Evolutionary conservation across 441 rosid species (phyloP).

Genomic region (Brassica balearica): DNA sequence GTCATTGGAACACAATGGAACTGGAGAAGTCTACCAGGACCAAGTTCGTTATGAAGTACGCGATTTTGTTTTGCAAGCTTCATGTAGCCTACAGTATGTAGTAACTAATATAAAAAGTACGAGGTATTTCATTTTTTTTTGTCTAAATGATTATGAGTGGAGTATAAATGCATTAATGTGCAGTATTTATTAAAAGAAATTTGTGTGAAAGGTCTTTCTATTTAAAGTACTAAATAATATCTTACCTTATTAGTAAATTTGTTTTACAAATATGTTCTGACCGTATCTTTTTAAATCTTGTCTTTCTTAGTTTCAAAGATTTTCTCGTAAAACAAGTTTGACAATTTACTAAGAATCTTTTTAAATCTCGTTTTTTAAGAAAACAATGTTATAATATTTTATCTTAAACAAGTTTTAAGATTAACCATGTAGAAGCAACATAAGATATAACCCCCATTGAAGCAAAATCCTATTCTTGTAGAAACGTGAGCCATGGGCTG

Average conservation of each 20-base stretch:
- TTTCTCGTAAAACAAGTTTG: too few species aligned
- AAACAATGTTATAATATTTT: too few species aligned
- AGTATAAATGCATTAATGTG: neutral
- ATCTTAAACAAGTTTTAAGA: too few species aligned
- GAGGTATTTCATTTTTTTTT: neutral
- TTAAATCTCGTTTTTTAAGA: too few species aligned
- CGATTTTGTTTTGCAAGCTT: neutral
- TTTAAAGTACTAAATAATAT: neutral
- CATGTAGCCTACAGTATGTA: neutral
- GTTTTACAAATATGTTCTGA: too few species aligned
- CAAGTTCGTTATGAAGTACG: neutral
- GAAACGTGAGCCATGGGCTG: too few species aligned
- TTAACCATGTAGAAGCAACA: too few species aligned
- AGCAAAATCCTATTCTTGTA: too few species aligned
- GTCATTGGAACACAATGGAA: neutral
- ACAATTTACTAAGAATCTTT: too few species aligned
- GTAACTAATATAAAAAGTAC: neutral
- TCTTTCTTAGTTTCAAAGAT: too few species aligned
- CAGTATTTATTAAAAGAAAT: neutral
- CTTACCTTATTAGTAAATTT: neutral
- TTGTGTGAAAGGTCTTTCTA: neutral
- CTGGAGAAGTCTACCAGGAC: neutral
- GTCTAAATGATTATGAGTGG: neutral
- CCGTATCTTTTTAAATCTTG: too few species aligned
- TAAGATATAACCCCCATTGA: too few species aligned